Evolutionary conservation across 2,329 filamentous ascomycete species (phyloP), one percentile per base, ranked within the genome.

Genomic region (Orbilia ellipsospora): DNA sequence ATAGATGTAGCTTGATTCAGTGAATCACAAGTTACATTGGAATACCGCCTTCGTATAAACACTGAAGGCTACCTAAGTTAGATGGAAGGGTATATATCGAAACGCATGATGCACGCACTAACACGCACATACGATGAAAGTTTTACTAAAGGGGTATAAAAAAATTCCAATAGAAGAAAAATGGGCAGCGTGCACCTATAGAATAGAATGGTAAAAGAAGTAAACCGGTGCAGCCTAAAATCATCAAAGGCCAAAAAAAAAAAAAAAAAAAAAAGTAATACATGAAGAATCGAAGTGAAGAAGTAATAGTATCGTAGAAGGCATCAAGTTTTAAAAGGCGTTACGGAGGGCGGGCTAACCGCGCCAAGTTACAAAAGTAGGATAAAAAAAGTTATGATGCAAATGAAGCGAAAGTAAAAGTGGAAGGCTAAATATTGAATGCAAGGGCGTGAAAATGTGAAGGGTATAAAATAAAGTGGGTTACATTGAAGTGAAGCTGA

Each of bases 391-490:
- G 48, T 65, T 65, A 55, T 54, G 40, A 8, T 55, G 57, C 16
- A 70, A 28, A 36, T 16, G 70, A 68, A 63, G 8, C 15, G 62
- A 68, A 66, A 59, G 12, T 36, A 10, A 36, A 36, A 48, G 44
- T 48, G 13, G 8, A 48, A 48, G 42, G 40, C 57, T 48, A 63
- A 57, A 26, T n/a, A 40, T 52, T 52, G 31, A 61, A 42, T 36
- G 20, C 20, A 62, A 59, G 55, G 44, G 61, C 51, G 36, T 66
- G 18, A 59, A 68, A 31, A 50, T 10, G 7, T 61, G 52, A 68
- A 64, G 70, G 70, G 70, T 74, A 74, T 74, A 63, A 51, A 42
- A 55, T 54, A 64, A 73, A 68, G 23, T 31, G 23, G 23, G 51
- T 61, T 54, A 74, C 63, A 74, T 54, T 10, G 63, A 67, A 66